phyloP scores from a whole-genome alignment of 176 grass and related monocot genomes.

The Carex pumila region DNA sequence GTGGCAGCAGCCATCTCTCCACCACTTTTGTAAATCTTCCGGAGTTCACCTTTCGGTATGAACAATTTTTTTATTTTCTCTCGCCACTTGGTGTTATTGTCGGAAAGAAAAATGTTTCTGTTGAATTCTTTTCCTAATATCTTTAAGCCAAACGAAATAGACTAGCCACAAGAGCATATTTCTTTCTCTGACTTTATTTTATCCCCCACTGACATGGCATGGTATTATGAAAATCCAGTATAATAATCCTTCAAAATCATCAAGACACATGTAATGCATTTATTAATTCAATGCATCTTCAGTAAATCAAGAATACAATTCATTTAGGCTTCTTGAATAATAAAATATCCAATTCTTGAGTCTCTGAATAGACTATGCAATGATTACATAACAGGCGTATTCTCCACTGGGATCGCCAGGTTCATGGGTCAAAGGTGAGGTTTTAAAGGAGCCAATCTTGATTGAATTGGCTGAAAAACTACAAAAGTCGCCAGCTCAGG shows the following conservation, averaged over 20 bases:
- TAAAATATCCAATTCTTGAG: background rate
- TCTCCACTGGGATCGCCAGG: constrained; percentile 57
- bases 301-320: background rate
- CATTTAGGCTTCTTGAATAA: background rate
- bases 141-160: background rate
- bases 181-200: background rate
- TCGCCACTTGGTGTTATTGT: background rate
- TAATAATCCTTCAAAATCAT: background rate
- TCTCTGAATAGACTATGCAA: background rate
- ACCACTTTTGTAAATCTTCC: constrained; percentile 32
- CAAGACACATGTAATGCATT: background rate
- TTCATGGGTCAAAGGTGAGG: constrained; percentile 33
- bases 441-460: constrained; percentile 35
- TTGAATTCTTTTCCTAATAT: background rate
- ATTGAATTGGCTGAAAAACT: constrained; percentile 40
- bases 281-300: background rate
- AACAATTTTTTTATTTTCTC: background rate
- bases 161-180: background rate
- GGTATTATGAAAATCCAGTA: background rate
- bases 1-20: constrained; percentile 35
- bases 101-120: background rate
- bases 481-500: constrained; percentile 51
- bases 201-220: background rate
- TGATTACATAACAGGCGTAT: constrained; percentile 33
- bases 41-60: constrained; percentile 58